Base-by-base conservation (phyloP, 2,329 filamentous ascomycete genomes). In the Hysterium pulicare region DNA sequence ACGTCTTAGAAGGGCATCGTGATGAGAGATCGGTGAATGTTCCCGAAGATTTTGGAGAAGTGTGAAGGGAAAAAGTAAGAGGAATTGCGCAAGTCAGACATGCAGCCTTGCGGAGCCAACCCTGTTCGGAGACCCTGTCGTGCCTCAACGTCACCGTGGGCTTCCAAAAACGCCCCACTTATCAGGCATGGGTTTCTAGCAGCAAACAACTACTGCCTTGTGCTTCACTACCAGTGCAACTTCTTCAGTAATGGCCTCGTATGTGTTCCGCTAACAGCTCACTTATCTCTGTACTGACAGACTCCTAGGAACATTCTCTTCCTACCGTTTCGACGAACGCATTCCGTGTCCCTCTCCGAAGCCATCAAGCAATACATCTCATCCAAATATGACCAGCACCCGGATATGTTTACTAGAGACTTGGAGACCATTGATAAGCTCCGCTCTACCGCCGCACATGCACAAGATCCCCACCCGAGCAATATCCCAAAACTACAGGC, bases 361-460 rank as follows among this genome's bases (percentile, higher is more conserved):
- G 86, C 90, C 38, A 90, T 98, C 64, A 89, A 87, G 51, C 84
- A 93, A 64, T 97, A 98, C 73, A 97, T 98, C 61, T 95, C 90
- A 48, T 85, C 82, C 68, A 96, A 97, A 77, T 97, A 97, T 84
- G 91, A 97, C 69, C 93, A 98, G 66, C 91, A 95, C 64, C 91
- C 93, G 24, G 90, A 96, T 68, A 95, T 95, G 85, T 98, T 98
- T 69, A 81, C 82, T 49, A 79, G 87, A 50, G 93, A 98, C 71
- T 81, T 95, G 45, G 83, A 90, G 61, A 79, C 86, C 51, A 90
- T 98, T 58, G 90, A 97, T 62, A 75, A 81, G 37, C 73, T 97
- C 44, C 84, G 93, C 4, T 79, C 80, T 48, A 87, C 94, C 64
- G 93, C 93, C n/a, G 77, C 95, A 42, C 88, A 90, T 65, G 86